Evolutionary conservation across 2,329 filamentous ascomycete species (phyloP), one percentile per base, ranked within the genome.

Genomic region (Colletotrichum tabaci): DNA sequence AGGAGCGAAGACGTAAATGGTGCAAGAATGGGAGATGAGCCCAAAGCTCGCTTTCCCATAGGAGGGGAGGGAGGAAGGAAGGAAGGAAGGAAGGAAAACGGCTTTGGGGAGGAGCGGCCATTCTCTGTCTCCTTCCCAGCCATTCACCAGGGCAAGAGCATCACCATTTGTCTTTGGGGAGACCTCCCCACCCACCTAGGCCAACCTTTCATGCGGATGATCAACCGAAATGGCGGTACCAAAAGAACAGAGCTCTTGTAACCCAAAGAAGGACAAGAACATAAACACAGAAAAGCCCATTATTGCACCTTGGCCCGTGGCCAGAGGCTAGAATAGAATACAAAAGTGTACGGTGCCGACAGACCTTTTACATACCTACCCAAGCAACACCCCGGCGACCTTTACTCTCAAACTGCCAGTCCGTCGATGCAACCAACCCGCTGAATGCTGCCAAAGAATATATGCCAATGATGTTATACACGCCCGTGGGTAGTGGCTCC

Each of bases 351-450:
- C 50, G 30, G 57, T 23, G 68, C 47, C 53, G 49, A 71, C 56
- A 44, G 50, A 44, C 49, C 46, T 71, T 69, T 61, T 58, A 18
- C 70, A 13, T 60, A 55, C 23, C 35, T 63, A 55, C 23, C 42
- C 23, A 62, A 52, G 35, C 42, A 56, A 30, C 23, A 42, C 5
- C n/a, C 57, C 23, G 38, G 23, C 42, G 26, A 10, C 44, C 49
- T 58, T 40, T 58, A 46, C 44, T 52, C 52, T 38, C 10, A 68
- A 58, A 62, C 35, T 38, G 35, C 10, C n/a, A 70, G 35, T 40
- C 60, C 38, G 21, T 38, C 67, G 30, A 72, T 71, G 70, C 70
- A 71, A 60, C 38, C n/a, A 62, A 62, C 50, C 61, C 70, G 66
- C 61, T 71, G 55, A 13, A 70, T 71, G 55, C 49, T 66, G 55